Conservation (phyloP, 768 basidiomycete genomes). For the Kwoniella sp. region DNA sequence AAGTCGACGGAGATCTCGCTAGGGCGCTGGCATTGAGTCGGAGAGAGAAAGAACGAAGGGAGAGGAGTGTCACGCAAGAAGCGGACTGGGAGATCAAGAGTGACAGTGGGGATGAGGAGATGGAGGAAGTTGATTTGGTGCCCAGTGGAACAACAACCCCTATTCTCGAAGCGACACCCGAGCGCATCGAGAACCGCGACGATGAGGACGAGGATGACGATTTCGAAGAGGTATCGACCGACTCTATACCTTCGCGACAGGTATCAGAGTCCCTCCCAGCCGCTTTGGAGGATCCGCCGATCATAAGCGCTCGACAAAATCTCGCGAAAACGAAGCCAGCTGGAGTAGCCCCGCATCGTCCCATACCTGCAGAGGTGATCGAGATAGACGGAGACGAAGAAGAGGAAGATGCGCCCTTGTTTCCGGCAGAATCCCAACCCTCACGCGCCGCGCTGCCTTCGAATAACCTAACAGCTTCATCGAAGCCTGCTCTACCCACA, state of each 20-base stretch:
- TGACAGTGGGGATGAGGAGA: slow-evolving; percentile 20
- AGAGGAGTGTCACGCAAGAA: slow-evolving; percentile 13
- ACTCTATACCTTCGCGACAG: slow-evolving; percentile 4
- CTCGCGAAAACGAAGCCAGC: slow-evolving; percentile 9
- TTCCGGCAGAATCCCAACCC: background rate
- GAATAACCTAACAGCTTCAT: background rate
- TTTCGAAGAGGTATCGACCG: slow-evolving; percentile 42
- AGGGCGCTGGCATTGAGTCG: slow-evolving; percentile 59
- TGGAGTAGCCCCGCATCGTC: slow-evolving; percentile 8
- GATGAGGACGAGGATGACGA: slow-evolving; percentile 46
- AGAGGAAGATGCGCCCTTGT: slow-evolving; percentile 13
- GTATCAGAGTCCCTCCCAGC: background rate
- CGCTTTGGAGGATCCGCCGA: slow-evolving; percentile 12
- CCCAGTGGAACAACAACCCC: slow-evolving; percentile 36
- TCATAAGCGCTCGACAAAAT: slow-evolving; percentile 11
- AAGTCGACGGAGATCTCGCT: slow-evolving; percentile 65
- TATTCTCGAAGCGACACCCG: background rate
- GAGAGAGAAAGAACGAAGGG: slow-evolving; percentile 27
- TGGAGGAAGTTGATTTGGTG: slow-evolving; percentile 50
- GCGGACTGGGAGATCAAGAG: slow-evolving; percentile 9
- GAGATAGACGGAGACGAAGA: slow-evolving; percentile 26
- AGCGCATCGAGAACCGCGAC: slow-evolving; percentile 9
- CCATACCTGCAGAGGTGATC: slow-evolving; percentile 13
- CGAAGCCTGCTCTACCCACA: background rate
- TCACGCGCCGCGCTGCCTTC: background rate